A percentile compares a stretch with the other conserved stretches of the same genome.
phyloP scores from a whole-genome alignment of 768 basidiomycete genomes.

The Grammothele lineata region DNA sequence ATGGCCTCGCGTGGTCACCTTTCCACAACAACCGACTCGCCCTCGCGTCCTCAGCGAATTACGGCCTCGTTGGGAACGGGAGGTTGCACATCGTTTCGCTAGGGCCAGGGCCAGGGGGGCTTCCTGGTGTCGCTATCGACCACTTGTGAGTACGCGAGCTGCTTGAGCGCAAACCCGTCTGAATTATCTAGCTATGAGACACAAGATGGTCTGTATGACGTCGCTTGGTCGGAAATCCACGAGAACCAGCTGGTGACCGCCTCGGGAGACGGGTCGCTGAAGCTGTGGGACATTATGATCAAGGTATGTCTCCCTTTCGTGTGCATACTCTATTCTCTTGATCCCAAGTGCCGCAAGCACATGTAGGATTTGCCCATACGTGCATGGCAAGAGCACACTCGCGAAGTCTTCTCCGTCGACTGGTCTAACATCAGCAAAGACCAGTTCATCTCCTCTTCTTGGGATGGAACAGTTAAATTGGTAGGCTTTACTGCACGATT shows the following conservation, averaged over 20 bases:
- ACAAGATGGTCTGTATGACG: conserved; percentile 87
- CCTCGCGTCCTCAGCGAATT: conserved; percentile 85
- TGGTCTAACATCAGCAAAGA: conserved; percentile 95
- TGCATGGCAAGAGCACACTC: conserved; percentile 91
- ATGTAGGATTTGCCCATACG: conserved; percentile 82
- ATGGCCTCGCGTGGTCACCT: conserved; percentile 79
- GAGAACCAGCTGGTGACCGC: conserved; percentile 90
- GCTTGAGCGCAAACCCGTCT: conserved; percentile 14
- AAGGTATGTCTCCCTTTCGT: conserved; percentile 46
- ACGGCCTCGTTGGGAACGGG: conserved; percentile 93
- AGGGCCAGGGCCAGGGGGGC: conserved; percentile 42
- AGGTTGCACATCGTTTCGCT: conserved; percentile 69
- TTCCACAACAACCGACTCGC: conserved; percentile 75
- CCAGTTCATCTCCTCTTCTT: conserved; percentile 80
- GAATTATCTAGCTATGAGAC: conserved; percentile 70
- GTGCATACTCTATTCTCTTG: conserved; percentile 1
- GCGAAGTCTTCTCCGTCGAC: conserved; percentile 90
- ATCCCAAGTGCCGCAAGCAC: conserved; percentile 29
- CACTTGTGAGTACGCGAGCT: conserved; percentile 60
- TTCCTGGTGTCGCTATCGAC: conserved; percentile 48
- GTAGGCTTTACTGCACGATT: conserved; percentile 41
- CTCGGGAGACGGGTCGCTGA: conserved; percentile 87
- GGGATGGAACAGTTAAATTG: conserved; percentile 89
- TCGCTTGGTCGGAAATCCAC: conserved; percentile 93
- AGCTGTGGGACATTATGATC: conserved; percentile 85